Base-by-base conservation (phyloP, 2,329 filamentous ascomycete genomes). In the Orbilia quercus region DNA sequence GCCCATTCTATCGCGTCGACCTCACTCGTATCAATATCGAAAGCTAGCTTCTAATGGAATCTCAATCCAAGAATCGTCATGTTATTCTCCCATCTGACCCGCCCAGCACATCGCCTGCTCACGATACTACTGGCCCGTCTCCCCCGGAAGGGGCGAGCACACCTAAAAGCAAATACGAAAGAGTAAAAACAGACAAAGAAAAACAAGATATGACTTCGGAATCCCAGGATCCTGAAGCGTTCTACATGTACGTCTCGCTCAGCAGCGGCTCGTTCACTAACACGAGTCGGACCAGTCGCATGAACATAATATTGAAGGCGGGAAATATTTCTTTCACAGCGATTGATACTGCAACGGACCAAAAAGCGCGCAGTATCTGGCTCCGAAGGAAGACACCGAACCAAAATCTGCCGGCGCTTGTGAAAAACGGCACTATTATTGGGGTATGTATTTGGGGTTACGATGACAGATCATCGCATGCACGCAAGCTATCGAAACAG, bases 231-330 rank as follows among this genome's bases (percentile, higher is more conserved):
- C 86, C 89, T 53, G 85, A 77, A 12, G 84, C 89, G 25, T 88
- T 99, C 75, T 99, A 95, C 83, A 90, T 99, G 78, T 97, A 96
- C 83, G 98, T 95, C 73, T 98, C 94, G 59, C 86, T 99, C 64
- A 98, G 95, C 18, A 91, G 95, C 70, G 95, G 95, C 76, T 96
- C 92, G 42, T 96, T 92, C 22, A 92, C 97, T 81, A 96, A 98
- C 80, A 89, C 98, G 79, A 98, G 95, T 42, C 95, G 93, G 23
- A 98, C 95, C 0, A 96, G 93, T 62, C 91, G 95, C 51, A 88
- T 99, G 77, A 94, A 99, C 82, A 97, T 93, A 11, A 98, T 99
- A 79, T 86, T 99, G 72, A 94, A 92, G 79, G 93, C 92, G 75
- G 97, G 98, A 84, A 90, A 90, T 77, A 90, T 99, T 69, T 91